phyloP scores from a whole-genome alignment of 805 yeast genomes.

The Lachancea sp. region DNA sequence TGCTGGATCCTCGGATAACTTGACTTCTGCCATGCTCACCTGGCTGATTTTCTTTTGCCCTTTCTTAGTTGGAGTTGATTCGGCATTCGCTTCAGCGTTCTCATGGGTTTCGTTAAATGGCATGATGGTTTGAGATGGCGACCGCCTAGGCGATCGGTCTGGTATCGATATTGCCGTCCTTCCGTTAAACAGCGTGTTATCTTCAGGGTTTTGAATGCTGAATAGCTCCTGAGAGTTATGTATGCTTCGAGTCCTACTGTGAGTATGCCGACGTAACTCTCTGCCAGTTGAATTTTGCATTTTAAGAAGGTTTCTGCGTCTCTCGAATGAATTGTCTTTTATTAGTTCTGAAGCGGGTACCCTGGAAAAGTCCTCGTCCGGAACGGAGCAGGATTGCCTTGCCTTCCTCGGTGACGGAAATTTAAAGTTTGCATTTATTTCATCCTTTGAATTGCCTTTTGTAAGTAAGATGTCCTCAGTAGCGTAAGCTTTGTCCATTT shows the following conservation, averaged over 20 bases:
- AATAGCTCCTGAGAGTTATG: slow-evolving; percentile 21
- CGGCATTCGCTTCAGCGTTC: not conserved
- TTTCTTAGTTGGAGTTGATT: slow-evolving; percentile 4
- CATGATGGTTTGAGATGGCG: not conserved
- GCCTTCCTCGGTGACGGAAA: slow-evolving; percentile 17
- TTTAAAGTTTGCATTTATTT: slow-evolving; percentile 20
- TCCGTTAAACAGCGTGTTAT: not conserved
- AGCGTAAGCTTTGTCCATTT: slow-evolving; percentile 11
- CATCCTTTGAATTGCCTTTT: slow-evolving; percentile 4
- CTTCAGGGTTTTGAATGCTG: not conserved
- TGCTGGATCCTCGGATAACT: no score
- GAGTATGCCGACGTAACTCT: slow-evolving; percentile 18
- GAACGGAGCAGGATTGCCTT: no score
- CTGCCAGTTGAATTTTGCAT: not conserved
- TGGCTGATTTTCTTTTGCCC: not conserved
- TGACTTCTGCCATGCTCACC: not conserved
- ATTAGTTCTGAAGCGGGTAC: slow-evolving; percentile 14
- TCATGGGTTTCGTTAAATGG: not conserved
- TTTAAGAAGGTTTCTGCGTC: slow-evolving; percentile 19
- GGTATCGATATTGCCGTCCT: slow-evolving; percentile 8
- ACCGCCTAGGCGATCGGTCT: slow-evolving; percentile 20
- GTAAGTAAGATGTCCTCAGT: not conserved
- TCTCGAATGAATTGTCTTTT: slow-evolving; percentile 14
- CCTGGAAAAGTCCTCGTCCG: no score
- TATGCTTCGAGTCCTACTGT: slow-evolving; percentile 29